Evolutionary conservation across 169 alveolate genomes (phyloP).

Genomic region (Besnoitia besnoiti): DNA sequence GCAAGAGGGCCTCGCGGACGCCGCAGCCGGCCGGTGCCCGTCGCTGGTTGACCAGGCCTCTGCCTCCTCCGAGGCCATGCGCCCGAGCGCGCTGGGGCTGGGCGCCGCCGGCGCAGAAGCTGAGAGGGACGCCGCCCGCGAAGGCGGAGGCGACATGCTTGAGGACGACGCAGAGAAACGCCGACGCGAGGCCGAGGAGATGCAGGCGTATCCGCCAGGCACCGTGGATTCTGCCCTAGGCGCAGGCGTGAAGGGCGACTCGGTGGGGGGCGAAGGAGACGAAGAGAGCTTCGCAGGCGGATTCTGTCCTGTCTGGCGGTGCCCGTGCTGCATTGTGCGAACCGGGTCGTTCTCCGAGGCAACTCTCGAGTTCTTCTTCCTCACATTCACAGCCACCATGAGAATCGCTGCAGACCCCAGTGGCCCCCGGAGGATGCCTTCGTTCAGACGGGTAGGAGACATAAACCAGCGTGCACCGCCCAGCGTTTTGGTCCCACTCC

Average conservation of each 20-base stretch:
- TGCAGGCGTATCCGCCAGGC: not conserved
- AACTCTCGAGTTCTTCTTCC: constrained; percentile 19
- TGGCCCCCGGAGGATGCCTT: not conserved
- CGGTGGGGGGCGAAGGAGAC: not conserved
- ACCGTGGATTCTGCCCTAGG: not conserved
- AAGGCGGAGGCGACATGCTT: not conserved
- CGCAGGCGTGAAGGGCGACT: not conserved
- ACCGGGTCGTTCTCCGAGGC: not conserved
- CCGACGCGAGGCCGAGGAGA: not conserved
- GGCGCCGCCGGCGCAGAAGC: not conserved
- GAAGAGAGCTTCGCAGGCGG: not conserved
- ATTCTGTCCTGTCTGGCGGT: not conserved
- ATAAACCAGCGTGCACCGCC: not conserved
- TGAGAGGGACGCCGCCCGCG: not conserved
- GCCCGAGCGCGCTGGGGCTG: not conserved
- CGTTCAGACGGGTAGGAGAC: constrained; percentile 17
- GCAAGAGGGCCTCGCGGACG: not conserved
- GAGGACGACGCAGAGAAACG: too few relatives aligned
- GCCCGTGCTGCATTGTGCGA: constrained; percentile 33
- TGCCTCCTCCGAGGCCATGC: not conserved
- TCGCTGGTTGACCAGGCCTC: not conserved
- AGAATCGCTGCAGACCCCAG: not conserved
- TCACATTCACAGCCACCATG: not conserved
- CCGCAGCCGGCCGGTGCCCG: not conserved
- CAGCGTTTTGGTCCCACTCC: not conserved